Base-by-base conservation (phyloP, 2,329 filamentous ascomycete genomes). In the Fusarium palustre region DNA sequence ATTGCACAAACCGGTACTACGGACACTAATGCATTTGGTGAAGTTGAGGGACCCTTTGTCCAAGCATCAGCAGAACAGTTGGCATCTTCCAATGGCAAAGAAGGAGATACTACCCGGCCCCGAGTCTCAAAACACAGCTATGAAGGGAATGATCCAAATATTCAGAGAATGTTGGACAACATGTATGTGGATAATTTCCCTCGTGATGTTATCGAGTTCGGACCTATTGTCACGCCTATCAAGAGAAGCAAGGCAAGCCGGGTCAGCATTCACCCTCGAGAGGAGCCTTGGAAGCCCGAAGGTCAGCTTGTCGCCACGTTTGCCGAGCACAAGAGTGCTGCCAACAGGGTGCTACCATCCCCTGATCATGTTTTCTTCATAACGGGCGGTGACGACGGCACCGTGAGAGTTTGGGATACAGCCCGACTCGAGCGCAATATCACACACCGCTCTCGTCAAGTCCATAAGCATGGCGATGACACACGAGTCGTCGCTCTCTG, bases 291-390 rank as follows among this genome's bases (percentile, higher is more conserved):
- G 96, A 90, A 89, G 69, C 96, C 96, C 0, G 88, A 90, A 56
- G 94, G 96, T 3, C 90, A 89, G 53, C 85, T 98, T 11, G 91
- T 98, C 22, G 93, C 94, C 3, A 93, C 93, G 1, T 94, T 98
- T 75, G 89, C 92, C 2, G 96, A 99, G 77, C 96, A 99, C 76
- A 90, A 86, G 30, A 93, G 89, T 1, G 88, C 92, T 10, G 88
- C 98, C 68, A 97, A 92, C 75, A 89, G 94, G 12, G 88, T 98
- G 13, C 84, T 92, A 3, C 88, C 93, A 10, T 91, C 96, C 3
- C 93, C 95, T 1, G 96, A 99, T 76, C 95, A 99, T 77, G 83
- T 90, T 7, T 99, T 99, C 81, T 99, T 99, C 79, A 86, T 97
- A 59, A 98, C 96, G 1, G 95, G 90, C 9, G 95, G 94, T 12